These are phyloP conservation scores for Mycena galericulata DNA, from an alignment of 768 basidiomycete species.

Conservation along the genomic window DNA sequence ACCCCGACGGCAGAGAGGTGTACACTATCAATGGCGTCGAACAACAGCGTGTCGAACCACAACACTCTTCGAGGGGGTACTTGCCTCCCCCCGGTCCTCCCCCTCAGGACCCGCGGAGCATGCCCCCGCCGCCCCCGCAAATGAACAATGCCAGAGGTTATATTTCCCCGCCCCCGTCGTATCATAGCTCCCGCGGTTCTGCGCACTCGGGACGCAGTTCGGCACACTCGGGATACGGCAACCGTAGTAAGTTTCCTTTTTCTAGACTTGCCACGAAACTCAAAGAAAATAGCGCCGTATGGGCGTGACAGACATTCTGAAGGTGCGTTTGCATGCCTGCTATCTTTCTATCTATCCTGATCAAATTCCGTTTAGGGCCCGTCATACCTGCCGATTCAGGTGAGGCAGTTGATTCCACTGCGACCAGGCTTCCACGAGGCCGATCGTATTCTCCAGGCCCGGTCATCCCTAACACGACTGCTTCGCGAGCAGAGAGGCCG, in stretches of 20 bases:
- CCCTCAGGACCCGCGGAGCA: conserved; percentile 27
- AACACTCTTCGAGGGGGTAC: conserved; percentile 40
- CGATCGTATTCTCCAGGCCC: conserved; percentile 21
- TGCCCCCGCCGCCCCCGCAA: conserved; percentile 32
- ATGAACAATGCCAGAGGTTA: conserved; percentile 24
- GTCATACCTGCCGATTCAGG: conserved; percentile 34
- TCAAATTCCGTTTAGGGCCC: conserved; percentile 31
- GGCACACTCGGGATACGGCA: conserved; percentile 9
- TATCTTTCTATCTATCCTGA: conserved; percentile 7
- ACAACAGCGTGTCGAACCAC: conserved; percentile 42
- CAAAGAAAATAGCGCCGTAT: conserved; percentile 17
- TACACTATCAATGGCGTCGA: conserved; percentile 78
- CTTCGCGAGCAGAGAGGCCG: conserved; percentile 17
- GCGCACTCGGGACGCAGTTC: conserved; percentile 19
- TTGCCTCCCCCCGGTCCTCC: conserved; percentile 37
- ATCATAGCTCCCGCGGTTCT: conserved; percentile 27
- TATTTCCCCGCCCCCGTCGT: conserved; percentile 34
- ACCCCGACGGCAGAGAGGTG: conserved; percentile 74
- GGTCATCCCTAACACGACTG: conserved; percentile 29
- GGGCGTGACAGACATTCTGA: conserved; percentile 22
- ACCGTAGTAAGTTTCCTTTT: conserved; percentile 2
- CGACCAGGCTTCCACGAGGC: conserved; percentile 16
- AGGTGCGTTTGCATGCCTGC: conserved; percentile 33
- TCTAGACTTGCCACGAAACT: conserved; percentile 5
- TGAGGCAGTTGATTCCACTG: conserved; percentile 27